Conservation (phyloP, 164 flowering plant genomes). For the Vitis labrusca region DNA sequence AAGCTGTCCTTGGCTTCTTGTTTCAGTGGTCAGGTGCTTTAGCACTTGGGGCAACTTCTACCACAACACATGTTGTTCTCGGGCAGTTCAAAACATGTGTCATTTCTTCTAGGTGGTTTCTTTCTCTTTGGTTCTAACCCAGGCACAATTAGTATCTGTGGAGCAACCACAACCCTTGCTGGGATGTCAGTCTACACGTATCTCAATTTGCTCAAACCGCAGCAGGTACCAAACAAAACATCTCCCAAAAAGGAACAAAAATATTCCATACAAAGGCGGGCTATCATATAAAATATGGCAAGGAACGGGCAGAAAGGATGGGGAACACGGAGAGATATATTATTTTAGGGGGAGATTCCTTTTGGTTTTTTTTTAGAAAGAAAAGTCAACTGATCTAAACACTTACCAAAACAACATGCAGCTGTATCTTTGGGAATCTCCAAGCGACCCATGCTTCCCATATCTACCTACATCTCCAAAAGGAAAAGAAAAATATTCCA, state of each 20-base stretch:
- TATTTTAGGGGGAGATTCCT: no score
- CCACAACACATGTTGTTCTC: constrained; percentile 85
- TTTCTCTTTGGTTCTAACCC: constrained; percentile 82
- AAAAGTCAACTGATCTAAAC: no score
- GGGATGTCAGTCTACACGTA: constrained; percentile 90
- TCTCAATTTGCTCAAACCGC: constrained; percentile 50
- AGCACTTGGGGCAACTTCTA: constrained; percentile 99
- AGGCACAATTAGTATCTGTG: constrained; percentile 68
- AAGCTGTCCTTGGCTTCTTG: constrained; percentile 85
- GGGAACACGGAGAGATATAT: no score
- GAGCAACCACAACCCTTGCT: constrained; percentile 75
- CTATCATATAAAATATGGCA: no score
- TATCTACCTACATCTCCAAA: no score
- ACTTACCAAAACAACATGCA: no score
- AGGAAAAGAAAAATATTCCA: no score
- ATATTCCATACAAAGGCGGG: no score
- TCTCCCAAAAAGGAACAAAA: constrained; percentile 16
- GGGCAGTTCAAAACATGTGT: constrained; percentile 99
- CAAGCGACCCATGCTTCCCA: no score
- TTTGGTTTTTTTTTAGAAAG: no score
- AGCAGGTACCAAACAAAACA: constrained; percentile 36
- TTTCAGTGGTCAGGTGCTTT: constrained; percentile 99
- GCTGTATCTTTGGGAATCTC: no score
- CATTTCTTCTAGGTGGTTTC: constrained; percentile 79
- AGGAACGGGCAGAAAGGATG: no score